Evolutionary conservation across 148 eudicot genomes (phyloP).

Genomic region (Camellia lanceoleosa): DNA sequence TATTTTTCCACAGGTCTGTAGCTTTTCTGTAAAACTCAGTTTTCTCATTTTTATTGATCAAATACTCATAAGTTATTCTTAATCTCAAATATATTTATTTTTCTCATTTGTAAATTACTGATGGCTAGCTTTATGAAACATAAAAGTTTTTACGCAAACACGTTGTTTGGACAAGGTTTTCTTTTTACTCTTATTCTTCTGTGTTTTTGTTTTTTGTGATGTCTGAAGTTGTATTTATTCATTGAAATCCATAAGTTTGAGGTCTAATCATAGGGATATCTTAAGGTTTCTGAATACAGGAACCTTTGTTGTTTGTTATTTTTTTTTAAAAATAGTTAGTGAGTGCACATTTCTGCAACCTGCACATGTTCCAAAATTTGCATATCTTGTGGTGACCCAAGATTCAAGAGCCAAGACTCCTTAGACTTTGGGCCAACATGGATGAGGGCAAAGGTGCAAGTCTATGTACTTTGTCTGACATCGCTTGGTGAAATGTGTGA

Average conservation of each 20-base stretch:
- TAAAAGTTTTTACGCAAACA: background rate
- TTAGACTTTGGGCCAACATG: no score
- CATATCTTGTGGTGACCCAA: background rate
- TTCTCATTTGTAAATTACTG: background rate
- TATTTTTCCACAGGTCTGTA: no score
- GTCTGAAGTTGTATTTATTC: conserved; percentile 1
- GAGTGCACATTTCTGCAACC: background rate
- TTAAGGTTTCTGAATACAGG: background rate
- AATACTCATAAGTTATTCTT: no score
- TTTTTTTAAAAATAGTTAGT: background rate
- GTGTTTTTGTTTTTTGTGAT: background rate
- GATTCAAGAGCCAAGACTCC: no score
- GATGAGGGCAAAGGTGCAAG: no score
- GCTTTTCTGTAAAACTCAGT: no score
- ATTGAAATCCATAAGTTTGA: background rate
- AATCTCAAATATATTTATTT: background rate
- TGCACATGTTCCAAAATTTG: background rate
- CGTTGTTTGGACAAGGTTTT: background rate
- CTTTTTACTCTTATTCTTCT: background rate
- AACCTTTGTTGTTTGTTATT: no score
- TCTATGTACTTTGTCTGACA: no score
- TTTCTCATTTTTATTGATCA: no score
- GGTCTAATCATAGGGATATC: background rate
- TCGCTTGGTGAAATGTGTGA: no score
- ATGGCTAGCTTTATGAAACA: background rate